Evolutionary conservation across 495 filamentous ascomycete species (phyloP), one percentile per base, ranked within the genome.

Genomic region (Talaromyces adpressus): DNA sequence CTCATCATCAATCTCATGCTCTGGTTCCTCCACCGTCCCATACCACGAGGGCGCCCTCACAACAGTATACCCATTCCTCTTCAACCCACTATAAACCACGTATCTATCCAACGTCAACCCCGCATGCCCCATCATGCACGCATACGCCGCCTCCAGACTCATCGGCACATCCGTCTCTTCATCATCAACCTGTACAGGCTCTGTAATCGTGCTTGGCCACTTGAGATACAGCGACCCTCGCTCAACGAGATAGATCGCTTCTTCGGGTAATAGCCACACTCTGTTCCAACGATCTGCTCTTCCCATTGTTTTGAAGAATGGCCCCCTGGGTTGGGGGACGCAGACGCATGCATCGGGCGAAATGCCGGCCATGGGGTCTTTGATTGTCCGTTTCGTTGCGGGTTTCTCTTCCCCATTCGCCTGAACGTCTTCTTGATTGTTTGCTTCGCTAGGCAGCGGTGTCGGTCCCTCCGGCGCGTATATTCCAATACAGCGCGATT

Each of bases 221-320:
- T 91, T 84, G 25, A 96, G 77, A 75, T 97, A 91, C 67, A 98
- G 63, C 64, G 81, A 89, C 0, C 93, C 94, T 65, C 93, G 75
- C 75, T 98, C 94, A 18, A 98, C 78, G 52, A 96, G 69, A 71
- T 91, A 98, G 57, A 98, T 75, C 6, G 91, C 89, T 70, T 98
- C 94, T 71, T 98, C 95, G 0, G 93, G 93, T n/a, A 95, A 71
- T 27, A 98, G 70, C 91, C 91, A 95, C 22, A 92, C 68, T 56
- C 81, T 81, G 27, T 85, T 81, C 65, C 75, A 78, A 0, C 81
- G 82, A 51, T 86, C 80, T 6, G 77, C 78, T 57, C 75, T 78
- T 2, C 88, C 88, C 59, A 89, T 81, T 8, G 79, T 82, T 64
- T 79, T 79, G 66, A 89, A 87, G 54, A 78, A 73, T 16, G 75